These are phyloP conservation scores for Heterobasidion annosum DNA, from an alignment of 1,284 basidiomycete genomes.

Conservation along the genomic window DNA sequence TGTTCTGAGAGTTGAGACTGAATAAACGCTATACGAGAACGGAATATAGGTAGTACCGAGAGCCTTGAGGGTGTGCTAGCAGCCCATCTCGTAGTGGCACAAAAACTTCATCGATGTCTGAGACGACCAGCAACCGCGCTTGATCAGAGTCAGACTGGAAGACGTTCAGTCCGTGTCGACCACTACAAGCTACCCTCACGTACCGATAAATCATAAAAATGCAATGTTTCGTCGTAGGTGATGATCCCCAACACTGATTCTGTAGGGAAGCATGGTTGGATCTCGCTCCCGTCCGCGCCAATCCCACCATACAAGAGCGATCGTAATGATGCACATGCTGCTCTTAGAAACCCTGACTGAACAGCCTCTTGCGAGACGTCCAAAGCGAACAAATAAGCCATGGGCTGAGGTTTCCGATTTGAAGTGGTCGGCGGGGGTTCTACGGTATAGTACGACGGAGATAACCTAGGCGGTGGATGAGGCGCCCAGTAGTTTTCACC, in stretches of 20 bases:
- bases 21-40: background rate
- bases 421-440: slow-evolving; percentile 34
- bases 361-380: slow-evolving; percentile 78
- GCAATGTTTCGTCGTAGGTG: slow-evolving; percentile 78
- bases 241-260: slow-evolving; percentile 65
- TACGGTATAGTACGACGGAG: background rate
- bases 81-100: slow-evolving; percentile 71
- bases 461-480: background rate
- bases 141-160: slow-evolving; percentile 33
- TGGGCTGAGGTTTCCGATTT: slow-evolving; percentile 51
- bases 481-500: slow-evolving; percentile 83
- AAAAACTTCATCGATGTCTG: slow-evolving; percentile 91
- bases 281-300: slow-evolving; percentile 28
- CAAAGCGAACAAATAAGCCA: slow-evolving; percentile 83
- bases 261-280: slow-evolving; percentile 43
- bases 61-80: slow-evolving; percentile 73
- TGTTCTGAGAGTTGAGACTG: slow-evolving; percentile 26
- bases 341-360: slow-evolving; percentile 65
- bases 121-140: slow-evolving; percentile 71
- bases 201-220: slow-evolving; percentile 89
- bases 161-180: slow-evolving; percentile 3
- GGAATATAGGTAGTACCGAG: slow-evolving; percentile 37
- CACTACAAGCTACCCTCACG: slow-evolving; percentile 20
- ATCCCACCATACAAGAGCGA: slow-evolving; percentile 62
- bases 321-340: slow-evolving; percentile 61